phyloP scores from a whole-genome alignment of 2,329 filamentous ascomycete genomes.

The Pestalotiopsis sp. region DNA sequence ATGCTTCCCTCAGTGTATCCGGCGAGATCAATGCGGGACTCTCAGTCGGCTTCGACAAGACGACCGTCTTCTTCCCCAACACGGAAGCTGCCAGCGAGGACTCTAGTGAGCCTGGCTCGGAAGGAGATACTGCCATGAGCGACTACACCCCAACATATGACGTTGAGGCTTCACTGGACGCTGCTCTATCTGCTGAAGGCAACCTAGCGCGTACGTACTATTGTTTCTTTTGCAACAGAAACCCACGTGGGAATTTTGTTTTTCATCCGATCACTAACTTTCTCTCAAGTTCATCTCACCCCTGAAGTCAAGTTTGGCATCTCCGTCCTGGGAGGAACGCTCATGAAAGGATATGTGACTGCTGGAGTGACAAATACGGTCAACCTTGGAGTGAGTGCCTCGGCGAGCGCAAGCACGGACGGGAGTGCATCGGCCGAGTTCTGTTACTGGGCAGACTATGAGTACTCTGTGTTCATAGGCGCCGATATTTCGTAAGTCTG shows the following conservation, averaged over 20 bases:
- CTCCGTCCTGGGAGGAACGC: not conserved
- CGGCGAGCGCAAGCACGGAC: not conserved
- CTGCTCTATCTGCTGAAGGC: not conserved
- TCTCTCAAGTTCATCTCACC: not conserved
- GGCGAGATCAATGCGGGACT: slow-evolving; percentile 5
- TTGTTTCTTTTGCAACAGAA: not conserved
- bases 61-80: slow-evolving; percentile 3
- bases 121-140: not conserved
- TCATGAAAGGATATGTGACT: slow-evolving; percentile 3
- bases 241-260: too few relatives aligned
- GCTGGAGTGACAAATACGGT: not conserved
- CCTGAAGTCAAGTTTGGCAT: slow-evolving; percentile 3
- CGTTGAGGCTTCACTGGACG: not conserved
- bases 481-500: not conserved
- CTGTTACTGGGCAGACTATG: slow-evolving; percentile 5
- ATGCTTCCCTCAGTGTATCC: slow-evolving; percentile 3
- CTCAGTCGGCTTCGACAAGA: not conserved
- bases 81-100: not conserved
- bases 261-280: too few relatives aligned
- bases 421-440: not conserved
- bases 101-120: not conserved
- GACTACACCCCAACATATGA: not conserved
- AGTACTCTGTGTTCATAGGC: not conserved
- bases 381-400: not conserved
- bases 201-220: not conserved